Base-by-base conservation (phyloP, 768 basidiomycete genomes). In the Neoboletus subvelutipes region DNA sequence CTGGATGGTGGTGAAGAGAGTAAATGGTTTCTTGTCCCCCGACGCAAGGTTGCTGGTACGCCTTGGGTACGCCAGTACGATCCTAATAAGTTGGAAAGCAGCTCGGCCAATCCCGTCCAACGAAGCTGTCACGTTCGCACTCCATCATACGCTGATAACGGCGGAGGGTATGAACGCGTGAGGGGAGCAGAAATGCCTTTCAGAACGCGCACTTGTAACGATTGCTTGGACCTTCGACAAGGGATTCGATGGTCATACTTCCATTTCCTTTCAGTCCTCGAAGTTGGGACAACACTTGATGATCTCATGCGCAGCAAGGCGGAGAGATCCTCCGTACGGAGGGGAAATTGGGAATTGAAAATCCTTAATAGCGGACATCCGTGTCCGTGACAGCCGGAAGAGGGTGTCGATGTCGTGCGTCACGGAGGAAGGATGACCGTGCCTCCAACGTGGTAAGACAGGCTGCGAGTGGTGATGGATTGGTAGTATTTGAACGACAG, bases 291-390 rank as follows among this genome's bases (percentile, higher is more conserved):
- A 62, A 11, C 49, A 55, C 24, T 53, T 49, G 55, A 57, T 45
- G 24, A 62, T 58, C 45, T 52, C 41, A 22, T 57, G 55, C 18
- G 48, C 55, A 52, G 12, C 18, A 45, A 31, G 56, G 56, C 4
- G 63, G 42, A 17, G 24, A 31, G 24, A 60, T 56, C 28, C 24
- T 65, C 46, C 40, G 50, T 7, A 58, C 57, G 0, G 48, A 40
- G 1, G 58, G n/a, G 59, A 33, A 65, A 56, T 52, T 7, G 48
- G 20, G n/a, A 63, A 56, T 45, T 43, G 33, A 22, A 65, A 58
- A 29, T 43, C 33, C 45, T 55, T 52, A 42, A 68, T 52, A 5
- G 26, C 22, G 3, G 55, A 42, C 54, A 47, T 59, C 2, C 24
- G 33, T 1, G 31, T 34, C 28, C 45, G 26, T 29, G 22, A 60